Percentiles rank a stretch among this genome's conserved stretches.
Conservation (phyloP, 179 eudicot genomes). For the Heliamphora pulchella region DNA sequence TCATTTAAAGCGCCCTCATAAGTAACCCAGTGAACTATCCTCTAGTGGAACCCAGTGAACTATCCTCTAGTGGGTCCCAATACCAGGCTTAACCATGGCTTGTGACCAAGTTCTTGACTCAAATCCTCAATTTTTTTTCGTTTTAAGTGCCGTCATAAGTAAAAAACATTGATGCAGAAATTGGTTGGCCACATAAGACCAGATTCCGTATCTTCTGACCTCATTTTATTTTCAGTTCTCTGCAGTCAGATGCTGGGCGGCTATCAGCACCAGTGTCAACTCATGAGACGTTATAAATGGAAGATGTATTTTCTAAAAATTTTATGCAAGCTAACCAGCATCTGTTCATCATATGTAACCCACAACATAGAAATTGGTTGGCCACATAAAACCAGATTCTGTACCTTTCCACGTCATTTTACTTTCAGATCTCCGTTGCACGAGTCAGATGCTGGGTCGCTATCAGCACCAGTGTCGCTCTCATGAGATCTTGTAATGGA, state of each 20-base stretch:
- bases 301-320: too few species aligned
- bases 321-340: too few species aligned
- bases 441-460: too few species aligned
- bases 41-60: not conserved
- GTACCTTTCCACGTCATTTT: not conserved
- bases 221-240: slow-evolving; percentile 1
- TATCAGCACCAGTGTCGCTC: not conserved
- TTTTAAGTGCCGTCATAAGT: not conserved
- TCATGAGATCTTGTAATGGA: too few species aligned
- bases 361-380: not conserved
- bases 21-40: not conserved
- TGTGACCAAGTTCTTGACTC: not conserved
- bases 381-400: not conserved
- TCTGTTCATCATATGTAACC: too few species aligned
- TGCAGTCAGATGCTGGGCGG: not conserved
- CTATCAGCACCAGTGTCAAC: too few species aligned
- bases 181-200: not conserved
- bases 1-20: not conserved
- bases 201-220: not conserved
- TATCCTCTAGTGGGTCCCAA: not conserved
- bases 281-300: too few species aligned
- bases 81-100: not conserved
- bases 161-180: not conserved
- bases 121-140: not conserved
- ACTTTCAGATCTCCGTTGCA: too few species aligned